These are phyloP conservation scores for Pythium vanterpoolii DNA, from an alignment of 352 stramenopile species.

Conservation along the genomic window DNA sequence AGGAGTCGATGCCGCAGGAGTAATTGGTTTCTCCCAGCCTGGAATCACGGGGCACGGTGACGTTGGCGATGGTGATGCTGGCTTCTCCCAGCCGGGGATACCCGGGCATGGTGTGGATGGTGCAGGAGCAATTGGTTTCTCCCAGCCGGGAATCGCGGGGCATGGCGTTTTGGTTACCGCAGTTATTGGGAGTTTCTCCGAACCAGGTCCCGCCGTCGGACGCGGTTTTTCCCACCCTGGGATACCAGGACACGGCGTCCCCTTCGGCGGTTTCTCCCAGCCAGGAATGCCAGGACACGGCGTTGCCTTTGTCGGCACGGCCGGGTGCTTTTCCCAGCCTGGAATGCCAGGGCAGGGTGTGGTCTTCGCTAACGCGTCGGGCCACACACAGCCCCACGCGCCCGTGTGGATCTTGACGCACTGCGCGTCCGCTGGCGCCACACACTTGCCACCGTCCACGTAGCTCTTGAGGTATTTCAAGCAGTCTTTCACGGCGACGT, in stretches of 20 bases:
- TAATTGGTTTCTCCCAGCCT: constrained; percentile 27
- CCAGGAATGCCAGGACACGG: constrained; percentile 29
- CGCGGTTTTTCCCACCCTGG: constrained; percentile 19
- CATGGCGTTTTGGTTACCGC: too few relatives aligned
- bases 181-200: too few relatives aligned
- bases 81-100: constrained; percentile 20
- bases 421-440: constrained; percentile 43
- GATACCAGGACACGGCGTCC: constrained; percentile 31
- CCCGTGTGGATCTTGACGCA: constrained; percentile 70
- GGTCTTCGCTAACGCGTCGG: constrained; percentile 8
- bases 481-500: constrained; percentile 54
- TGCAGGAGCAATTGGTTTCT: constrained; percentile 4
- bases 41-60: constrained; percentile 26
- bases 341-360: constrained; percentile 21
- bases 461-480: constrained; percentile 56
- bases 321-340: constrained; percentile 16
- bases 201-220: too few relatives aligned
- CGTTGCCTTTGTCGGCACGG: constrained; percentile 18
- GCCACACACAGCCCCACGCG: constrained; percentile 63
- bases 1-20: constrained; percentile 25
- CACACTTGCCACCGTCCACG: constrained; percentile 39
- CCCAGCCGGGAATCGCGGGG: constrained; percentile 7
- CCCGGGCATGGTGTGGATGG: constrained; percentile 27
- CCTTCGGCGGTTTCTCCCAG: constrained; percentile 7
- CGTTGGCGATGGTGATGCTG: not conserved